phyloP scores from a whole-genome alignment of 1,284 basidiomycete genomes.

The Serendipita sp. region DNA sequence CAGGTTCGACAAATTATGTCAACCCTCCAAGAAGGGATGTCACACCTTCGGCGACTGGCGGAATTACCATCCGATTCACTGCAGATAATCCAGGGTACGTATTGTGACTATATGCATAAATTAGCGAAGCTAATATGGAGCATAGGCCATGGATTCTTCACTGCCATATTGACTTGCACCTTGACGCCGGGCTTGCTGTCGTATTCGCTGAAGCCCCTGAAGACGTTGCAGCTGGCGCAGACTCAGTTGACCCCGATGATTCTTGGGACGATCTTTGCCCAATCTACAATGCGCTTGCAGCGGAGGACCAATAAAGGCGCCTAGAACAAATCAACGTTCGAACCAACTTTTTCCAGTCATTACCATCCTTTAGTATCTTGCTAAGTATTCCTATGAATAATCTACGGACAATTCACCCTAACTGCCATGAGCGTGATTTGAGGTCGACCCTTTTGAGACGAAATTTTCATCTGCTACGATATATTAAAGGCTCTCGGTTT shows the following conservation, averaged over 20 bases:
- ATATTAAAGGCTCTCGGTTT: no score
- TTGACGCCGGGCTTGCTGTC: slow-evolving; percentile 16
- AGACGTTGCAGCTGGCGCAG: not conserved
- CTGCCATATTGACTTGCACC: slow-evolving; percentile 26
- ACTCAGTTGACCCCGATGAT: not conserved
- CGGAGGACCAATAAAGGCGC: not conserved
- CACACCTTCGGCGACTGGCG: slow-evolving; percentile 20
- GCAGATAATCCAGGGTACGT: slow-evolving; percentile 31
- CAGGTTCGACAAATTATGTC: slow-evolving; percentile 12
- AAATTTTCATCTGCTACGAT: no score
- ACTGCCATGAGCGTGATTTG: no score
- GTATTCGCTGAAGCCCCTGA: not conserved
- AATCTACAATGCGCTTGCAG: not conserved
- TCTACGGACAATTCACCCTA: no score
- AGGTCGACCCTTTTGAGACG: no score
- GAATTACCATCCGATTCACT: slow-evolving; percentile 30
- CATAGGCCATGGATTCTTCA: slow-evolving; percentile 34
- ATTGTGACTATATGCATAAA: not conserved
- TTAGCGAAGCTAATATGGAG: slow-evolving; percentile 10
- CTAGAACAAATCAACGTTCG: no score
- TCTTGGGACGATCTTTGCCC: not conserved
- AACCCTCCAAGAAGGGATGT: slow-evolving; percentile 28
- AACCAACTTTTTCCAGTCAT: no score
- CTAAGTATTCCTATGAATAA: no score
- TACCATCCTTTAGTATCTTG: no score